Evolutionary conservation across 805 yeast species (phyloP).

Genomic region (Candida maltosa): DNA sequence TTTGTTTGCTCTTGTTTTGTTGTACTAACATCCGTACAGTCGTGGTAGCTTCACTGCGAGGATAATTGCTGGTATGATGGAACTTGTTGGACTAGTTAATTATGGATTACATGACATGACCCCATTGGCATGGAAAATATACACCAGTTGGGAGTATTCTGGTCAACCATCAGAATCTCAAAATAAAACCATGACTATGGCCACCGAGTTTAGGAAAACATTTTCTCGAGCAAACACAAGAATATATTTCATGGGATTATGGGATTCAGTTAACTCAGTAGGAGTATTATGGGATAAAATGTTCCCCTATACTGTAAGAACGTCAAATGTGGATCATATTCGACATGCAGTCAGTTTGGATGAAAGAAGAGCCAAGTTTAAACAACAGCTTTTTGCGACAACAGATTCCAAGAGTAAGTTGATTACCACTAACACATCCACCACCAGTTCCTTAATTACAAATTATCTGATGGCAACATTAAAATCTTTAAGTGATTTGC

Average conservation of each 20-base stretch:
- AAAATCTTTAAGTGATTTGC: conserved; percentile 3
- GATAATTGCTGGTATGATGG: conserved; percentile 63
- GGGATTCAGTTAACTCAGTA: conserved; percentile 68
- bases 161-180: conserved; percentile 54
- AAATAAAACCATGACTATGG: conserved; percentile 41
- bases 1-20: background rate
- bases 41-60: conserved; percentile 69
- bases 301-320: conserved; percentile 55
- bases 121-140: conserved; percentile 60
- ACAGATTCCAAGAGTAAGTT: background rate
- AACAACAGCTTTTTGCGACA: conserved; percentile 52
- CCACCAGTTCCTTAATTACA: background rate
- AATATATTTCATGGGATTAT: conserved; percentile 61
- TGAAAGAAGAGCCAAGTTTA: conserved; percentile 63
- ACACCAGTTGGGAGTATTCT: conserved; percentile 56
- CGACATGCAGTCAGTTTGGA: conserved; percentile 68
- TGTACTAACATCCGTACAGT: conserved; percentile 12
- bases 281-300: conserved; percentile 55
- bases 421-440: background rate
- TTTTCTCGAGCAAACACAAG: conserved; percentile 46
- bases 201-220: conserved; percentile 51
- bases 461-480: conserved; percentile 1
- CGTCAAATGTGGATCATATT: conserved; percentile 52
- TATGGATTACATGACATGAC: conserved; percentile 55
- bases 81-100: conserved; percentile 56